These are phyloP conservation scores for Kluyveromyces aestuarii DNA, from an alignment of 805 yeast species.

Conservation along the genomic window DNA sequence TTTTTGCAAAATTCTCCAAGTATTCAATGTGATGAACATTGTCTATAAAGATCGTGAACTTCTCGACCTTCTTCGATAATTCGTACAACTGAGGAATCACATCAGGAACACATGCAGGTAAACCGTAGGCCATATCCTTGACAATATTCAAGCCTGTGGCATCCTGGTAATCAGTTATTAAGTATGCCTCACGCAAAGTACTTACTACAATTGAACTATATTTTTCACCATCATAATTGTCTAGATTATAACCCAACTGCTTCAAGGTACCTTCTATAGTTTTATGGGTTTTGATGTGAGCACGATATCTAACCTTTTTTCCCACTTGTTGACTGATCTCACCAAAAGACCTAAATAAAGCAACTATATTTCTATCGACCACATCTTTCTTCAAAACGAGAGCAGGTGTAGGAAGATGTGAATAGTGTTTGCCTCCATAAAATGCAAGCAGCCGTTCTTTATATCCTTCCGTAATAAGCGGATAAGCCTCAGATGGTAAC, in stretches of 20 bases:
- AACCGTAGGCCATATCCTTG: conserved; percentile 46
- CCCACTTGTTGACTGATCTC: conserved; percentile 25
- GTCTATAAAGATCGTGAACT: conserved; percentile 54
- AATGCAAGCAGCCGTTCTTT: conserved; percentile 8
- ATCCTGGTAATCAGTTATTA: conserved; percentile 29
- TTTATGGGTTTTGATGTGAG: conserved; percentile 73
- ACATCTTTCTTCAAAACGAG: conserved; percentile 33
- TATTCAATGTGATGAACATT: conserved; percentile 45
- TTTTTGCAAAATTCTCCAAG: conserved; percentile 30
- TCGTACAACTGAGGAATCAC: conserved; percentile 39
- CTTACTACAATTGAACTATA: conserved; percentile 54
- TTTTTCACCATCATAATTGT: conserved; percentile 22
- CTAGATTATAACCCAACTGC: conserved; percentile 40
- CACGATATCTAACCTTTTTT: conserved; percentile 38
- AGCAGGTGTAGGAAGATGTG: conserved; percentile 39
- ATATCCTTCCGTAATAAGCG: background rate
- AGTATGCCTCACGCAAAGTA: conserved; percentile 60
- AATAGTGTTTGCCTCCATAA: conserved; percentile 29
- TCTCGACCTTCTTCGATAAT: conserved; percentile 33
- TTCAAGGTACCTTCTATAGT: conserved; percentile 47
- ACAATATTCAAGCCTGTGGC: conserved; percentile 19
- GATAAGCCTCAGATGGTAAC: background rate
- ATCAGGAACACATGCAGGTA: conserved; percentile 47
- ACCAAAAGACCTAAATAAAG: conserved; percentile 40
- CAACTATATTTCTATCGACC: conserved; percentile 35